Conservation (phyloP, 1,139 yeast genomes). For the Spathaspora sp. region DNA sequence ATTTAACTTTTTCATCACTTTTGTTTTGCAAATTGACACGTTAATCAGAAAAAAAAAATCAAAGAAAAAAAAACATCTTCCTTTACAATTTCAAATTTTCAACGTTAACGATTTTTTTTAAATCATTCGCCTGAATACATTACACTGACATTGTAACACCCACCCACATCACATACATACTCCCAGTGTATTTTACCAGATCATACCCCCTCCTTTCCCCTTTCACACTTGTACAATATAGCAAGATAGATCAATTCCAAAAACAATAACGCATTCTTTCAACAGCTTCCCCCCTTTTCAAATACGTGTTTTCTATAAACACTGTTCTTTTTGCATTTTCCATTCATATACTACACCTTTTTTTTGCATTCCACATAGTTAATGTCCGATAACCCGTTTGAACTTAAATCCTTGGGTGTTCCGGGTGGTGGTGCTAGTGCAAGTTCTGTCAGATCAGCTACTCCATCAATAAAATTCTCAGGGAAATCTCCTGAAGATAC, state of each 20-base stretch:
- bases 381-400: constrained; percentile 18
- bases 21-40: not conserved
- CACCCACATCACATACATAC: too few species aligned
- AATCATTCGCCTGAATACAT: not conserved
- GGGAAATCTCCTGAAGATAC: constrained; percentile 62
- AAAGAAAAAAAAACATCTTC: not conserved
- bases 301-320: too few species aligned
- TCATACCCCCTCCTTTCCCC: too few species aligned
- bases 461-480: constrained; percentile 57
- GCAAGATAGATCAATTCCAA: too few species aligned
- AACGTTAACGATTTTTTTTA: not conserved
- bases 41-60: not conserved
- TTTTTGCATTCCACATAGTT: not conserved
- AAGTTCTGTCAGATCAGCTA: constrained; percentile 19
- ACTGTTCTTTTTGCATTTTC: not conserved
- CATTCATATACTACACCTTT: too few species aligned
- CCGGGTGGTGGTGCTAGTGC: not conserved
- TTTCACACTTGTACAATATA: too few species aligned
- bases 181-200: too few species aligned
- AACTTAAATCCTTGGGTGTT: constrained; percentile 14
- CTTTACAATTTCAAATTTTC: not conserved
- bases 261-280: too few species aligned
- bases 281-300: too few species aligned
- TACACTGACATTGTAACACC: not conserved
- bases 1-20: not conserved